Percentiles rank a stretch among this genome's conserved stretches.
These are phyloP conservation scores for Paramecium primaurelia DNA, from an alignment of 73 alveolate genomes.

Conservation along the genomic window DNA sequence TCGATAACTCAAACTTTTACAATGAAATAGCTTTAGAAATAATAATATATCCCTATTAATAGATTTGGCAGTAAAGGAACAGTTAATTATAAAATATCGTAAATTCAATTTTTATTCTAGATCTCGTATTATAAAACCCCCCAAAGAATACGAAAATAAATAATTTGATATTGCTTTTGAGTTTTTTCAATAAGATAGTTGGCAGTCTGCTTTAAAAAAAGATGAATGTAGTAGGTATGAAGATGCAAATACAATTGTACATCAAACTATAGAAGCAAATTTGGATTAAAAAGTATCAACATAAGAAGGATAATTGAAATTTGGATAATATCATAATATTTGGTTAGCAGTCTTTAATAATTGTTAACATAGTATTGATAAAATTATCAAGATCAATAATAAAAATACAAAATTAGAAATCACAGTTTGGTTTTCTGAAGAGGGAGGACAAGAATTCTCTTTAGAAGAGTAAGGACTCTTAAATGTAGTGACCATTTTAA, in stretches of 20 bases:
- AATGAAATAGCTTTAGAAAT: neutral
- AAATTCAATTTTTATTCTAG: neutral
- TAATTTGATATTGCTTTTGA: neutral
- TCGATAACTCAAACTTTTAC: neutral
- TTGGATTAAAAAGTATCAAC: neutral
- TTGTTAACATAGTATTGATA: conserved; percentile 4
- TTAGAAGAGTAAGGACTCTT: neutral
- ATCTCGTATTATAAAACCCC: neutral
- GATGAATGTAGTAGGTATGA: neutral
- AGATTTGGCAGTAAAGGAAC: conserved; percentile 23
- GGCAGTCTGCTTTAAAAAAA: neutral
- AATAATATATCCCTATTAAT: neutral
- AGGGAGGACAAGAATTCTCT: conserved; percentile 22
- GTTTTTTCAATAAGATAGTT: neutral
- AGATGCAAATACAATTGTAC: neutral
- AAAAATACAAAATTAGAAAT: conserved; percentile 6
- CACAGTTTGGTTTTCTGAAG: neutral
- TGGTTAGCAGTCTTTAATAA: conserved; percentile 19
- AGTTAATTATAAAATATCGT: neutral
- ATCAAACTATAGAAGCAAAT: neutral
- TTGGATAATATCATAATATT: neutral
- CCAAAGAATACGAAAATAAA: neutral
- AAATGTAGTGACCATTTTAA: neutral
- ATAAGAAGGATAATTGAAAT: neutral
- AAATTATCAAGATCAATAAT: neutral